Conservation (phyloP, 2,329 filamentous ascomycete genomes). For the Nemania sp. region DNA sequence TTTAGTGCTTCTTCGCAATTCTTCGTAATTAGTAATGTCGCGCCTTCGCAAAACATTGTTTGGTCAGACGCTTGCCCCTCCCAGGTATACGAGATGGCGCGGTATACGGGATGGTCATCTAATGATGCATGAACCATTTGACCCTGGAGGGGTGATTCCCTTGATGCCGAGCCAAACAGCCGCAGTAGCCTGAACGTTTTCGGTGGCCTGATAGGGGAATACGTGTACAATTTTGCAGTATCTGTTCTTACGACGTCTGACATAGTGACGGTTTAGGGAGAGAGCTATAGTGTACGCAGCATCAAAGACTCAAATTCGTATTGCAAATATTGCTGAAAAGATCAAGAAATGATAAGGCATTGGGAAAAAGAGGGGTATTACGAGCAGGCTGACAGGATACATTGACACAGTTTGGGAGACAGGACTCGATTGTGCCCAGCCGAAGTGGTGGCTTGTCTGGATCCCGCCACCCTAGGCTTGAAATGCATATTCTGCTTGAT, state of each 20-base stretch:
- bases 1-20: slow-evolving; percentile 1
- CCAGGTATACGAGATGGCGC: neutral
- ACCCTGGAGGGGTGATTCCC: neutral
- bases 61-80: neutral
- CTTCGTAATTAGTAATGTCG: neutral
- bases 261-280: neutral
- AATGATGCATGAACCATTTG: neutral
- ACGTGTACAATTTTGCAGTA: neutral
- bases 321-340: neutral
- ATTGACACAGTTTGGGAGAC: neutral
- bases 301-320: neutral
- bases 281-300: neutral
- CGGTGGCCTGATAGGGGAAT: neutral
- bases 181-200: neutral
- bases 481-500: neutral
- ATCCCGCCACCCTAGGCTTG: neutral
- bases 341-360: neutral
- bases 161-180: neutral
- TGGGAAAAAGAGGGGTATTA: neutral
- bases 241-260: neutral
- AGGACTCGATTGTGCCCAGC: neutral
- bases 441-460: neutral
- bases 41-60: neutral
- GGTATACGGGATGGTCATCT: neutral
- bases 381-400: neutral